These are phyloP conservation scores for Epichloe amarillans DNA, from an alignment of 2,329 filamentous ascomycete genomes.

Conservation along the genomic window DNA sequence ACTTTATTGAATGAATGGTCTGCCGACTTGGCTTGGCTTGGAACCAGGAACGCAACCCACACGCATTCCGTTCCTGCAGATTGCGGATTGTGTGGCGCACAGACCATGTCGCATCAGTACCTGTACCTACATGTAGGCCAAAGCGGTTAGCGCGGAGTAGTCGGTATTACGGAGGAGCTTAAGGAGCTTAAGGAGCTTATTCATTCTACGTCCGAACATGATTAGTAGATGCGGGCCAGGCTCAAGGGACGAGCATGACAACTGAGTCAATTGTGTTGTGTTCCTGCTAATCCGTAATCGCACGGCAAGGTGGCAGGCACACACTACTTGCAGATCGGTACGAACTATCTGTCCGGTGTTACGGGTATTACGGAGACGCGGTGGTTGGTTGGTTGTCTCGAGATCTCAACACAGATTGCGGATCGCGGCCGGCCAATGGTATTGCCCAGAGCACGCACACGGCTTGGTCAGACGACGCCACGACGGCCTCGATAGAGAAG, in stretches of 20 bases:
- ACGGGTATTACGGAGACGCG: neutral
- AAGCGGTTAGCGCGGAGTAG: neutral
- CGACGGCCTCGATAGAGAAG: neutral
- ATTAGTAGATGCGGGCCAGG: neutral
- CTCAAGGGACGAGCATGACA: neutral
- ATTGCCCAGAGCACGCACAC: neutral
- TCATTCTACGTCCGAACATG: too few species aligned
- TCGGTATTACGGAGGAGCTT: neutral
- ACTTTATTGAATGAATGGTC: neutral
- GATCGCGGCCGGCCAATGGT: neutral
- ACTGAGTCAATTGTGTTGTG: neutral
- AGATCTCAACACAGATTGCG: neutral
- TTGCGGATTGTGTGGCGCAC: neutral
- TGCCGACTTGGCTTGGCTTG: neutral
- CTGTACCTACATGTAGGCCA: neutral
- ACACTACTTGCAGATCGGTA: neutral
- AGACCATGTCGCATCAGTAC: neutral
- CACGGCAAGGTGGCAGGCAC: neutral
- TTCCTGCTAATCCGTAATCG: neutral
- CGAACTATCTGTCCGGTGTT: neutral
- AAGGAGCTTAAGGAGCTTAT: too few species aligned
- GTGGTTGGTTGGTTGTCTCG: neutral
- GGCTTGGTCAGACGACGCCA: neutral
- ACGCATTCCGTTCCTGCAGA: neutral
- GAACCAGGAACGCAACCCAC: neutral